A percentile compares a stretch with the other conserved stretches of the same genome.
Conservation (phyloP, 306 rosid genomes). For the Acacia crassicarpa region DNA sequence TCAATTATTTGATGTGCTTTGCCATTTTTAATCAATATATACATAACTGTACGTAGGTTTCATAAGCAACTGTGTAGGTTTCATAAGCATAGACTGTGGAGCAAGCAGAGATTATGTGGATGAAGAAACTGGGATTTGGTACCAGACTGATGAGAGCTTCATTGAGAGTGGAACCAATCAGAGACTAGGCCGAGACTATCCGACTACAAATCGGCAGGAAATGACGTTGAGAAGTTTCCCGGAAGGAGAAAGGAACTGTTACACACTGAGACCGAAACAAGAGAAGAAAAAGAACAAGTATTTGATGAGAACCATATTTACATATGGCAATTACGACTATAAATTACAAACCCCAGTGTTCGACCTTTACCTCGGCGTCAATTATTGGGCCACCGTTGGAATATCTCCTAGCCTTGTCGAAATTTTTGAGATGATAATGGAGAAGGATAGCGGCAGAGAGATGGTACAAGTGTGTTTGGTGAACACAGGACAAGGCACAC, state of each 20-base stretch:
- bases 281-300: background rate
- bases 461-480: too few species aligned
- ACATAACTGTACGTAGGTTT: too few species aligned
- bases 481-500: background rate
- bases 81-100: too few species aligned
- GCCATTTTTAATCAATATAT: background rate
- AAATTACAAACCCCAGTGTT: background rate
- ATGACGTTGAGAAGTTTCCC: constrained; percentile 46
- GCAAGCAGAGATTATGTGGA: too few species aligned
- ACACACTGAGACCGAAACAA: constrained; percentile 30
- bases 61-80: too few species aligned
- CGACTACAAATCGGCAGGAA: too few species aligned
- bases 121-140: too few species aligned
- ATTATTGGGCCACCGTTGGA: background rate
- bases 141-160: too few species aligned
- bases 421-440: too few species aligned
- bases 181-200: background rate
- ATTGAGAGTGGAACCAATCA: background rate
- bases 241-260: constrained; percentile 42
- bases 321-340: constrained; percentile 42
- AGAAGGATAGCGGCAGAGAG: too few species aligned
- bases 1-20: too few species aligned
- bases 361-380: background rate
- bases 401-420: too few species aligned
- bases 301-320: constrained; percentile 37